phyloP scores from a whole-genome alignment of 225 moss, liverwort and hornwort genomes.

The Thuidium tamariscinum region DNA sequence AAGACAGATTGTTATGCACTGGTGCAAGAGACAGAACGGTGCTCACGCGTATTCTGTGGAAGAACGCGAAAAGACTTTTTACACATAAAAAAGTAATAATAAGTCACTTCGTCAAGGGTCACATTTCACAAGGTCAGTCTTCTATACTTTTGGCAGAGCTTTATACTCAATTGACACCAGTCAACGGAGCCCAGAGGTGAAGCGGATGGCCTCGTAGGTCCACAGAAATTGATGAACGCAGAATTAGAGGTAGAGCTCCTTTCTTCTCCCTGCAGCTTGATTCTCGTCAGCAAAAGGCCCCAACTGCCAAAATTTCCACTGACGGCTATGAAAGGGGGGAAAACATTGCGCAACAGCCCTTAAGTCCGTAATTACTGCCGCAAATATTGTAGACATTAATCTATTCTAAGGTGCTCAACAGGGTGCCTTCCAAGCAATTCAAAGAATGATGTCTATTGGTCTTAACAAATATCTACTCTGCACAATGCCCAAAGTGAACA shows the following conservation, averaged over 20 bases:
- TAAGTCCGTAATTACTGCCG: background rate
- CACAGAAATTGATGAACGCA: background rate
- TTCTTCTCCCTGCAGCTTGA: no score
- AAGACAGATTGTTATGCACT: background rate
- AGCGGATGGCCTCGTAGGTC: background rate
- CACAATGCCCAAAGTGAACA: background rate
- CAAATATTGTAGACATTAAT: background rate
- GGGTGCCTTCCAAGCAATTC: background rate
- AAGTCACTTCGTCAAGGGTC: background rate
- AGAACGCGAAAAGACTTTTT: background rate
- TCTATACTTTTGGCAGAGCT: background rate
- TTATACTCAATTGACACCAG: background rate
- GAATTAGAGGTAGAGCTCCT: background rate
- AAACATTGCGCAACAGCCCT: background rate
- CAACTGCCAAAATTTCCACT: background rate
- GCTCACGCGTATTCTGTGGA: background rate
- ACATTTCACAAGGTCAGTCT: background rate
- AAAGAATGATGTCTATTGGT: background rate
- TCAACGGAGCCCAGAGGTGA: background rate
- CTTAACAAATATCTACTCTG: background rate
- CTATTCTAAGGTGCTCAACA: background rate
- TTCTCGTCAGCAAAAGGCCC: background rate
- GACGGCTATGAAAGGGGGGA: background rate
- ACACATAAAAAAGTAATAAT: background rate
- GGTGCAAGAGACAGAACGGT: background rate